Percentiles rank a stretch among this genome's conserved stretches.
Evolutionary conservation across 1,139 yeast genomes (phyloP).

Genomic region (Taiozyma sp.): DNA sequence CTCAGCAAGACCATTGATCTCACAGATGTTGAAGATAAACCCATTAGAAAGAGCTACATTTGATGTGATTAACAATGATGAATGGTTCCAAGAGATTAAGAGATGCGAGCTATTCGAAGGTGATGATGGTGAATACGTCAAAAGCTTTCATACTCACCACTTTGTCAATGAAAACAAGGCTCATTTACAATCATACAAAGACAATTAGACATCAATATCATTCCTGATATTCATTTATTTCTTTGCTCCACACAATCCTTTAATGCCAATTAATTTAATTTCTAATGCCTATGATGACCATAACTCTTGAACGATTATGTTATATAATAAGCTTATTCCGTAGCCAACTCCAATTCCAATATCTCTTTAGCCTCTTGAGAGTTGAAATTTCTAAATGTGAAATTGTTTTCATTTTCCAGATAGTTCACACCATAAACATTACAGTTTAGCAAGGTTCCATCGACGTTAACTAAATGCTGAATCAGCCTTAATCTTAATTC

Average conservation of each 20-base stretch:
- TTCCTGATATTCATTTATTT: neutral
- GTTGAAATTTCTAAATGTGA: slow-evolving; percentile 13
- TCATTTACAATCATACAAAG: neutral
- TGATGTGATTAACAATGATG: slow-evolving; percentile 61
- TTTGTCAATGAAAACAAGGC: neutral
- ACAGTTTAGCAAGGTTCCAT: slow-evolving; percentile 16
- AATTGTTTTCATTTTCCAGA: slow-evolving; percentile 5
- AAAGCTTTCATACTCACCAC: neutral
- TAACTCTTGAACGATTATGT: neutral
- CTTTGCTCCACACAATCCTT: neutral
- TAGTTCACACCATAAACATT: slow-evolving; percentile 19
- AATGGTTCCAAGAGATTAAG: slow-evolving; percentile 65
- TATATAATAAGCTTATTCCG: neutral
- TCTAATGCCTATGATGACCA: neutral
- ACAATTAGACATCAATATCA: neutral
- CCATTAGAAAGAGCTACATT: slow-evolving; percentile 67
- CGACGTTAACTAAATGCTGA: slow-evolving; percentile 4
- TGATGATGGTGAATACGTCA: neutral
- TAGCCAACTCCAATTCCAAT: neutral
- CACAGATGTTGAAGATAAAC: slow-evolving; percentile 67
- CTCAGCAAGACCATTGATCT: slow-evolving; percentile 75
- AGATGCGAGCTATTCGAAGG: neutral
- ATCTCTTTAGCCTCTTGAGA: slow-evolving; percentile 8
- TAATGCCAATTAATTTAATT: neutral
- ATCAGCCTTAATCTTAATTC: slow-evolving; percentile 18